A percentile compares a stretch with the other conserved stretches of the same genome.
Conservation (phyloP, 2,329 filamentous ascomycete genomes). For the Dactylellina parvicollis region DNA sequence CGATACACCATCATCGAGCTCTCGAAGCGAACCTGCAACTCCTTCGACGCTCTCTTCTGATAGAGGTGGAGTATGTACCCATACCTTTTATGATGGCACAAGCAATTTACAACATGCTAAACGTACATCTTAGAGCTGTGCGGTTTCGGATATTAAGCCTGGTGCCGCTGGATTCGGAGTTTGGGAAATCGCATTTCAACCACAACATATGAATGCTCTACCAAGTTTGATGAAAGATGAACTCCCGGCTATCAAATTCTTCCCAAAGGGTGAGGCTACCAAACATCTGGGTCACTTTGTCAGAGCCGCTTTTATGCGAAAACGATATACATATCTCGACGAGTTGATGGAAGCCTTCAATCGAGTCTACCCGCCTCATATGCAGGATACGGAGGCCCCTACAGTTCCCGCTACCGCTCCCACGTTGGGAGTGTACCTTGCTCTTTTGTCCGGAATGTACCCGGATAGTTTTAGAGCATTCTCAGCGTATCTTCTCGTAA, state of each 20-base stretch:
- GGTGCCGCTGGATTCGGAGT: slow-evolving; percentile 26
- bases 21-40: slow-evolving; percentile 45
- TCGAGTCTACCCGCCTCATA: slow-evolving; percentile 31
- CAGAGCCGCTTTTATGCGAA: slow-evolving; percentile 24
- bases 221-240: slow-evolving; percentile 38
- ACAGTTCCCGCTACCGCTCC: slow-evolving; percentile 29
- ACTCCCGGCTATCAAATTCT: slow-evolving; percentile 43
- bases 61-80: slow-evolving; percentile 1
- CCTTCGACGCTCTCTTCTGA: slow-evolving; percentile 37
- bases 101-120: background rate
- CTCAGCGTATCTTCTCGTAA: slow-evolving; percentile 37
- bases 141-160: slow-evolving; percentile 17
- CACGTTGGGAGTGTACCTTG: slow-evolving; percentile 42
- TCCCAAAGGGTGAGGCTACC: slow-evolving; percentile 31
- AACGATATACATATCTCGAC: slow-evolving; percentile 42
- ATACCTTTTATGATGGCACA: background rate
- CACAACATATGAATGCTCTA: slow-evolving; percentile 34
- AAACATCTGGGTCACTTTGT: slow-evolving; percentile 28
- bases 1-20: slow-evolving; percentile 43
- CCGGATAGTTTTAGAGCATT: slow-evolving; percentile 48
- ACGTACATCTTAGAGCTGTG: slow-evolving; percentile 4
- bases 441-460: slow-evolving; percentile 48
- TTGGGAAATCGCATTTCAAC: slow-evolving; percentile 49
- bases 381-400: slow-evolving; percentile 25
- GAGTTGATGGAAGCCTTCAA: slow-evolving; percentile 48